Evolutionary conservation across 2,329 filamentous ascomycete genomes (phyloP).

Genomic region (Rhynchosporium agropyri): DNA sequence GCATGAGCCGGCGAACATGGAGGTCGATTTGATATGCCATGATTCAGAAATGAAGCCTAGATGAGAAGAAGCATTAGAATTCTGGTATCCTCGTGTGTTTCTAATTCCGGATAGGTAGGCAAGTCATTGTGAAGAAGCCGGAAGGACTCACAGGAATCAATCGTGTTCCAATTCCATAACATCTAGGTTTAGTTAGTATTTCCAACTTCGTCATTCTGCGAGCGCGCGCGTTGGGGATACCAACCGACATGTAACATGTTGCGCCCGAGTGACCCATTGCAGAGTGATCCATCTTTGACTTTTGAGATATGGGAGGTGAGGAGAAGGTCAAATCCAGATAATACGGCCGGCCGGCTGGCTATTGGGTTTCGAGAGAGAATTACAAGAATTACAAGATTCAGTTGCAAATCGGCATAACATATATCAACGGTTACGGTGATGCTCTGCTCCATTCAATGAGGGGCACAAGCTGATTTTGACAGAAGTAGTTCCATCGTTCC

Average conservation of each 20-base stretch:
- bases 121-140: not conserved
- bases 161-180: constrained; percentile 78
- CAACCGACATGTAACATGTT: constrained; percentile 28
- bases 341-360: not conserved
- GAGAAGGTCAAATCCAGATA: not conserved
- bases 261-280: constrained; percentile 26
- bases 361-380: constrained; percentile 15
- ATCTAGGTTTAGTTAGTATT: constrained; percentile 53
- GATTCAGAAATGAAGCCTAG: constrained; percentile 62
- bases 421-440: not conserved
- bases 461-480: constrained; percentile 13
- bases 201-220: not conserved
- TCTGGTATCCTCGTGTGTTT: not conserved
- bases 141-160: constrained; percentile 57
- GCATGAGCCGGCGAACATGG: constrained; percentile 79
- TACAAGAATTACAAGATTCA: constrained; percentile 11
- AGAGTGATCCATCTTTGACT: constrained; percentile 5
- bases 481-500: not conserved
- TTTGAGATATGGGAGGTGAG: not conserved
- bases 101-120: not conserved
- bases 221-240: not conserved
- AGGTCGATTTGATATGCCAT: constrained; percentile 72
- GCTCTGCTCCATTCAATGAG: not conserved
- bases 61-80: not conserved
- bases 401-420: constrained; percentile 18